Evolutionary conservation across 371 early-diverging fungal species (phyloP).

Genomic region (Quaeritorhiza haematococci): DNA sequence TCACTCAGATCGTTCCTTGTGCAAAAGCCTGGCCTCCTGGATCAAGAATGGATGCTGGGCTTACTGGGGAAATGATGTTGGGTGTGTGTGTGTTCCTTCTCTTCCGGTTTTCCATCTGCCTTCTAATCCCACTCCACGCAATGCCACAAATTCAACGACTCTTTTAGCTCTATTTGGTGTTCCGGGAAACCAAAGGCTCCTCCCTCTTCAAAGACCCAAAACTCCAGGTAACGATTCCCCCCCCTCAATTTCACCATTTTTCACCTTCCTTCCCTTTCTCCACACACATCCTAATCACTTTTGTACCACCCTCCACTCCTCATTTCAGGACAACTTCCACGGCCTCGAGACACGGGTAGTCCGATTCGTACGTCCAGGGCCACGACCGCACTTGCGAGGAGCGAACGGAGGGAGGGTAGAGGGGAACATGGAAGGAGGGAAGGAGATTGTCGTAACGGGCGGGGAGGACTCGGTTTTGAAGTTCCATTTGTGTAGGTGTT

Average conservation of each 20-base stretch:
- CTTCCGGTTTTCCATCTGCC: too few relatives aligned
- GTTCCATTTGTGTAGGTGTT: slow-evolving; percentile 9
- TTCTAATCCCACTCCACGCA: too few relatives aligned
- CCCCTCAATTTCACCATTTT: too few relatives aligned
- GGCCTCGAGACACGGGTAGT: slow-evolving; percentile 21
- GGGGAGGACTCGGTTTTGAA: slow-evolving; percentile 18
- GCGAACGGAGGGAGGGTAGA: background rate
- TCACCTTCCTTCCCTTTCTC: too few relatives aligned
- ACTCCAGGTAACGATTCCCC: too few relatives aligned
- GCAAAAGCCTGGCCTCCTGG: background rate
- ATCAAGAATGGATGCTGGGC: too few relatives aligned
- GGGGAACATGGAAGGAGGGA: background rate
- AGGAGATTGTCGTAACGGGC: slow-evolving; percentile 6
- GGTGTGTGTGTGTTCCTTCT: too few relatives aligned
- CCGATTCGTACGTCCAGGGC: slow-evolving; percentile 7
- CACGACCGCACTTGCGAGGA: too few relatives aligned
- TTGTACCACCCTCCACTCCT: too few relatives aligned
- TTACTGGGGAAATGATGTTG: too few relatives aligned
- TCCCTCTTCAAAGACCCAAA: slow-evolving; percentile 5
- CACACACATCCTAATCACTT: too few relatives aligned
- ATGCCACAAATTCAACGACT: too few relatives aligned
- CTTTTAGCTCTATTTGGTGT: slow-evolving; percentile 2
- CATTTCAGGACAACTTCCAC: slow-evolving; percentile 8
- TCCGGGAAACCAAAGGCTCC: slow-evolving; percentile 1
- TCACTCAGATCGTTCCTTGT: background rate